phyloP scores from a whole-genome alignment of 2,329 filamentous ascomycete species.

The Penicillium sp. region DNA sequence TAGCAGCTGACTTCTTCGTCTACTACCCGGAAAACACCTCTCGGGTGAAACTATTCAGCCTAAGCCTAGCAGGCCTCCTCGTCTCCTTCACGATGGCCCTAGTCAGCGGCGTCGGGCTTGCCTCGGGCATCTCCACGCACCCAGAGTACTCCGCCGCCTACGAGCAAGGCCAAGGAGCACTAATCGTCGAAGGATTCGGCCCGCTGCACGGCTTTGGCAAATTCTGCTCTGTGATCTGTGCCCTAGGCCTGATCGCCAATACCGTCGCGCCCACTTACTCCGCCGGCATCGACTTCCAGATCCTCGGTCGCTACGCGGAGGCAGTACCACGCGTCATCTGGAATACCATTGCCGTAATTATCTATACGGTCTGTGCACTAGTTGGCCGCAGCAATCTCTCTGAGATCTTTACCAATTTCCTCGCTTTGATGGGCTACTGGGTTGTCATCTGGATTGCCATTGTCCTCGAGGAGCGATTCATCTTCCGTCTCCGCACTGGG shows the following conservation, averaged over 20 bases:
- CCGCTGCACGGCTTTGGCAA: conserved; percentile 62
- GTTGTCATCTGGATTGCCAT: conserved; percentile 64
- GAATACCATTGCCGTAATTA: conserved; percentile 61
- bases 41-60: conserved; percentile 53
- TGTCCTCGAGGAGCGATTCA: conserved; percentile 56
- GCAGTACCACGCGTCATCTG: conserved; percentile 62
- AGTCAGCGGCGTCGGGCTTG: conserved; percentile 61
- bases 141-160: conserved; percentile 59
- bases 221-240: conserved; percentile 64
- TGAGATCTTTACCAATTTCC: conserved; percentile 66
- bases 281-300: conserved; percentile 65
- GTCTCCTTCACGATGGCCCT: conserved; percentile 61
- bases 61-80: conserved; percentile 57
- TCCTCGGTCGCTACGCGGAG: conserved; percentile 59
- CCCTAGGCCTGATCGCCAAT: conserved; percentile 64
- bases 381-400: conserved; percentile 61
- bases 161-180: conserved; percentile 58
- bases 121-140: conserved; percentile 54
- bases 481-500: conserved; percentile 55
- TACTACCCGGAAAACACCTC: conserved; percentile 59
- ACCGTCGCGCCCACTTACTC: conserved; percentile 65
- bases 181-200: conserved; percentile 62
- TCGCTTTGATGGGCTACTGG: conserved; percentile 71
- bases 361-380: conserved; percentile 64
- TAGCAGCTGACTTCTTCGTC: conserved; percentile 66